phyloP scores from a whole-genome alignment of 768 basidiomycete genomes.

The Rickenella mellea region DNA sequence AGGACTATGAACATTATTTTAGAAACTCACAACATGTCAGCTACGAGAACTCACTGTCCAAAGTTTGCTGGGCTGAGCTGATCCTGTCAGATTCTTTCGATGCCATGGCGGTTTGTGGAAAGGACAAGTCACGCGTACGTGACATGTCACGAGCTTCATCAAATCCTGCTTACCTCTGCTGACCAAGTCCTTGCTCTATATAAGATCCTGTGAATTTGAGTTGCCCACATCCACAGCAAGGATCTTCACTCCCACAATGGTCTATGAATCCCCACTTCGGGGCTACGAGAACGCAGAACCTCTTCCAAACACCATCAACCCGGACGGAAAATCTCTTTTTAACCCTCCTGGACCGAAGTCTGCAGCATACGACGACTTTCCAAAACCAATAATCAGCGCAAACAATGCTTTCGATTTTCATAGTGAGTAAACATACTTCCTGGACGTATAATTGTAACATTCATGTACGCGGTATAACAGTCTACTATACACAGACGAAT shows the following conservation, averaged over 20 bases:
- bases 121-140: too few species aligned
- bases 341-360: conserved; percentile 41
- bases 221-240: too few species aligned
- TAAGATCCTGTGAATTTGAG: too few species aligned
- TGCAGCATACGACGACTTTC: conserved; percentile 42
- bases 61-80: conserved; percentile 19
- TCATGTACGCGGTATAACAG: conserved; percentile 19
- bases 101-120: too few species aligned
- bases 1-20: conserved; percentile 40
- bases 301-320: conserved; percentile 34
- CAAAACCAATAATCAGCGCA: conserved; percentile 38
- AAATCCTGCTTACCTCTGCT: too few species aligned
- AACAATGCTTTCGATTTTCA: conserved; percentile 70
- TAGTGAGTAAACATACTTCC: conserved; percentile 29
- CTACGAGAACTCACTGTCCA: conserved; percentile 22
- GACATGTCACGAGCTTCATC: too few species aligned
- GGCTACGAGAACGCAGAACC: conserved; percentile 30
- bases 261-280: conserved; percentile 23
- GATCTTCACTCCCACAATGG: too few species aligned
- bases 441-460: not conserved
- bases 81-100: not conserved
- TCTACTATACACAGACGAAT: conserved; percentile 50
- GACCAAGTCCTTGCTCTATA: too few species aligned
- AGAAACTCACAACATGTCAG: conserved; percentile 5
- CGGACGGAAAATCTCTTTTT: conserved; percentile 47